Evolutionary conservation across 2,329 filamentous ascomycete genomes (phyloP).

Genomic region (Claviceps maximensis): DNA sequence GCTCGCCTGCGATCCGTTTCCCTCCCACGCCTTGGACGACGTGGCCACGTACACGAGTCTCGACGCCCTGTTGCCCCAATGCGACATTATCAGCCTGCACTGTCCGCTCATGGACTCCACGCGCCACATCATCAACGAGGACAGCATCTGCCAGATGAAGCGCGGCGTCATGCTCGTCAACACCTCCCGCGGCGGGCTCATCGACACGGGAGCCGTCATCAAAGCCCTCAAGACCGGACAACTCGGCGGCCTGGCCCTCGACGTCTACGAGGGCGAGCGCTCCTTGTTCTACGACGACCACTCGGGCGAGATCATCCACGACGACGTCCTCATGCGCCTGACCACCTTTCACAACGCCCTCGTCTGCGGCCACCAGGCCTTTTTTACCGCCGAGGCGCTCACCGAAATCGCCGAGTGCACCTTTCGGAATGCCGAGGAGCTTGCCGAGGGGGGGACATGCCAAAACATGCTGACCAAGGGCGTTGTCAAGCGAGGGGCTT

Average conservation of each 20-base stretch:
- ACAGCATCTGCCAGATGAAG: conserved; percentile 43
- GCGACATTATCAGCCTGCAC: conserved; percentile 52
- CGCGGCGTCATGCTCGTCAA: conserved; percentile 49
- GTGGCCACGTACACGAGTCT: conserved; percentile 41
- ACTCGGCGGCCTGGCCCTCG: conserved; percentile 49
- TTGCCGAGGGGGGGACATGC: conserved; percentile 18
- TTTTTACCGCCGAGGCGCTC: conserved; percentile 54
- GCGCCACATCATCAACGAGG: conserved; percentile 44
- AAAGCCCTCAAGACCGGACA: conserved; percentile 45
- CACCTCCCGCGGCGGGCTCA: conserved; percentile 52
- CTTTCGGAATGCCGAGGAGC: conserved; percentile 40
- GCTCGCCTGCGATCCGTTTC: conserved; percentile 47
- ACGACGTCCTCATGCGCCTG: conserved; percentile 51
- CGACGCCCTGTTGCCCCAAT: conserved; percentile 37
- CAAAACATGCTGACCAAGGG: conserved; percentile 21
- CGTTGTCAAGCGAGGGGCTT: not conserved
- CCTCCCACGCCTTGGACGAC: conserved; percentile 32
- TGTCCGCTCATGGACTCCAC: conserved; percentile 51
- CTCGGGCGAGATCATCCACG: conserved; percentile 50
- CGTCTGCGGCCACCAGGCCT: conserved; percentile 55
- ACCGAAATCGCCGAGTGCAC: conserved; percentile 49
- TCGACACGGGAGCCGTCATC: conserved; percentile 48
- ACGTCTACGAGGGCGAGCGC: conserved; percentile 57
- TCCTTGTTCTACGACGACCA: conserved; percentile 53
- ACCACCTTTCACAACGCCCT: conserved; percentile 57